Conservation (phyloP, 2,329 filamentous ascomycete genomes). For the Cercospora sp. region DNA sequence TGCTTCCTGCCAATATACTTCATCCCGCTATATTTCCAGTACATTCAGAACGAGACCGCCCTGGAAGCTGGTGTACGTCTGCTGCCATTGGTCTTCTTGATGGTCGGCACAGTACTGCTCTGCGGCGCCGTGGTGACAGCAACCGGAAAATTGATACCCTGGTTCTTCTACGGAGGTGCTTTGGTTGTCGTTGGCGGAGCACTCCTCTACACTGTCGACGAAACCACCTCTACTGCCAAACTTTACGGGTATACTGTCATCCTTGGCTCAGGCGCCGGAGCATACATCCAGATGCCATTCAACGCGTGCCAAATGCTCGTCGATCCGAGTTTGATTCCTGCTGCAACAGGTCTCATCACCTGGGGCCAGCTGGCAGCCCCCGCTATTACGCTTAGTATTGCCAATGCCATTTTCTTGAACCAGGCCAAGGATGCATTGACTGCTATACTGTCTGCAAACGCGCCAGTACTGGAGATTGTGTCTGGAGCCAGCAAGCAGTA, state of each 20-base stretch:
- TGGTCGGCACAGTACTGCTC: slow-evolving; percentile 9
- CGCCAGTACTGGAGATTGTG: slow-evolving; percentile 5
- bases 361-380: slow-evolving; percentile 15
- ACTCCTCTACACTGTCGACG: slow-evolving; percentile 17
- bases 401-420: slow-evolving; percentile 18
- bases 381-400: slow-evolving; percentile 16
- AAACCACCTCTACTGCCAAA: slow-evolving; percentile 13
- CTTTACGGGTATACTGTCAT: slow-evolving; percentile 21
- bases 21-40: slow-evolving; percentile 56
- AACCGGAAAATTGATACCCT: slow-evolving; percentile 6
- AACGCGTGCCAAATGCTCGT: slow-evolving; percentile 9
- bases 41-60: slow-evolving; percentile 47
- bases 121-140: neutral
- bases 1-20: slow-evolving; percentile 49
- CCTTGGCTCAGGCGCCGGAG: slow-evolving; percentile 18
- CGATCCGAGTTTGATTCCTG: slow-evolving; percentile 1
- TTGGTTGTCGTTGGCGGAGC: slow-evolving; percentile 18
- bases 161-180: slow-evolving; percentile 17
- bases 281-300: slow-evolving; percentile 16
- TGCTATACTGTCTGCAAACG: slow-evolving; percentile 1
- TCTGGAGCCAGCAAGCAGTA: slow-evolving; percentile 9
- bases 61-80: slow-evolving; percentile 46
- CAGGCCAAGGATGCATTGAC: slow-evolving; percentile 1
- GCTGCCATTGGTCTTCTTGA: slow-evolving; percentile 37
- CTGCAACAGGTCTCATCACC: slow-evolving; percentile 15